Evolutionary conservation across 176 grass and related monocot genomes (phyloP).

Genomic region (Phoenix roebelenii): DNA sequence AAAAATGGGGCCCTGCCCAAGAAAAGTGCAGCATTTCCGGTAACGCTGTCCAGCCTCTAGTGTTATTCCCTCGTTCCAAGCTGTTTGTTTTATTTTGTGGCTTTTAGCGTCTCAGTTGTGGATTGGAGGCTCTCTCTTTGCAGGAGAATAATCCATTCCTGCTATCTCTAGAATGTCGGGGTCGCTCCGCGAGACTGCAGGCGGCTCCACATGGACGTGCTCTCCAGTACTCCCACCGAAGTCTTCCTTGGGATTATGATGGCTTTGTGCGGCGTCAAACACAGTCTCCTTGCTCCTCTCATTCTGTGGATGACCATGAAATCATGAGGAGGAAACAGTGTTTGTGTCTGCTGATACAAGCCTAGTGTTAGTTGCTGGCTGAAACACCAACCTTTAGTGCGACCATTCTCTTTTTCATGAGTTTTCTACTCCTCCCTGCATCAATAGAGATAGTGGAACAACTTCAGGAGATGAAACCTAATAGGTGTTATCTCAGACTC

Average conservation of each 20-base stretch:
- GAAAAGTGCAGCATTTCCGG: slow-evolving; percentile 87
- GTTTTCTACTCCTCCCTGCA: slow-evolving; percentile 31
- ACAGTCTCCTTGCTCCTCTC: not conserved
- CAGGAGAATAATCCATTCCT: slow-evolving; percentile 95
- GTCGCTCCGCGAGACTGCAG: not conserved
- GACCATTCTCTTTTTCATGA: slow-evolving; percentile 13
- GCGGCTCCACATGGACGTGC: not conserved
- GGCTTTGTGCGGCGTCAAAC: not conserved
- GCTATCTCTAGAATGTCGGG: slow-evolving; percentile 65
- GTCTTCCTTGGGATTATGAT: not conserved
- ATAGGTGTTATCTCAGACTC: too few relatives aligned
- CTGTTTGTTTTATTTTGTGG: not conserved
- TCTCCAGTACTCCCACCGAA: not conserved
- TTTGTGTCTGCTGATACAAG: not conserved
- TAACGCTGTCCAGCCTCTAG: slow-evolving; percentile 52
- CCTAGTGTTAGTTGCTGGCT: not conserved
- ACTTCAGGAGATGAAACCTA: too few relatives aligned
- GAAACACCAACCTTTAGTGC: slow-evolving; percentile 10
- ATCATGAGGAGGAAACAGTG: not conserved
- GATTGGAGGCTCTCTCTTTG: slow-evolving; percentile 73
- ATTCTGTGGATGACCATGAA: slow-evolving; percentile 13
- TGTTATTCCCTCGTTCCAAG: slow-evolving; percentile 33
- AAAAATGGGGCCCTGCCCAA: slow-evolving; percentile 32
- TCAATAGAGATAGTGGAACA: not conserved
- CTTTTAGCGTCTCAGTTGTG: slow-evolving; percentile 49